Percentiles rank a stretch among this genome's conserved stretches.
These are phyloP conservation scores for Mallotus japonicus DNA, from an alignment of 441 rosid species.

Conservation along the genomic window DNA sequence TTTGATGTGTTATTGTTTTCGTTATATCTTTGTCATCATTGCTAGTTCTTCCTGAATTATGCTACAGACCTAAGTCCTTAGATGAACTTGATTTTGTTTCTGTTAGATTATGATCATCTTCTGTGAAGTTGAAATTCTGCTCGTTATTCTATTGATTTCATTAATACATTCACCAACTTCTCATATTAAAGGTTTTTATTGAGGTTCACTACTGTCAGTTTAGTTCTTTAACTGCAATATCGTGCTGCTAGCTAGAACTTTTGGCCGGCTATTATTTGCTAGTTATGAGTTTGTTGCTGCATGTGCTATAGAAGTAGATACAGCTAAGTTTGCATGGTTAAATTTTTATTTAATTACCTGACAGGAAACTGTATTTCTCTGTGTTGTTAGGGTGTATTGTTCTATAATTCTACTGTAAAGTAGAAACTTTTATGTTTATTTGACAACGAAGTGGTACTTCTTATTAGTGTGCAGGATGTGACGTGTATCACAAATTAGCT, in stretches of 20 bases:
- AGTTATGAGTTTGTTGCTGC: background rate
- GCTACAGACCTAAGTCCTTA: background rate
- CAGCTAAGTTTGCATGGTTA: background rate
- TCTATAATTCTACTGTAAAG: background rate
- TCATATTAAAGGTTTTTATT: background rate
- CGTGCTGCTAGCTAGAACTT: slow-evolving; percentile 11
- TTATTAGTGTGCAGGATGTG: slow-evolving; percentile 88
- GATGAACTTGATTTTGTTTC: background rate
- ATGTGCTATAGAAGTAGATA: background rate
- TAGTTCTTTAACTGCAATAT: slow-evolving; percentile 1
- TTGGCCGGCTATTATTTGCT: background rate
- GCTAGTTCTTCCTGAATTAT: background rate
- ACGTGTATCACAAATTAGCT: slow-evolving; percentile 73
- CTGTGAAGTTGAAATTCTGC: background rate
- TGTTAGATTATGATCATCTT: background rate
- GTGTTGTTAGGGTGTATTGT: slow-evolving; percentile 3
- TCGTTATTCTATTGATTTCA: background rate
- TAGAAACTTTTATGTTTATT: slow-evolving; percentile 17
- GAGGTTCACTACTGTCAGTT: background rate
- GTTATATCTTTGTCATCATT: background rate
- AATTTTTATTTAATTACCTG: background rate
- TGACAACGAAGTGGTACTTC: slow-evolving; percentile 23
- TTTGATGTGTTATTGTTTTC: background rate
- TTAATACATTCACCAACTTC: background rate
- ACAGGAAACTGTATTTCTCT: slow-evolving; percentile 6